Evolutionary conservation across 148 eudicot species (phyloP).

Genomic region (Mesembryanthemum crystallinum): DNA sequence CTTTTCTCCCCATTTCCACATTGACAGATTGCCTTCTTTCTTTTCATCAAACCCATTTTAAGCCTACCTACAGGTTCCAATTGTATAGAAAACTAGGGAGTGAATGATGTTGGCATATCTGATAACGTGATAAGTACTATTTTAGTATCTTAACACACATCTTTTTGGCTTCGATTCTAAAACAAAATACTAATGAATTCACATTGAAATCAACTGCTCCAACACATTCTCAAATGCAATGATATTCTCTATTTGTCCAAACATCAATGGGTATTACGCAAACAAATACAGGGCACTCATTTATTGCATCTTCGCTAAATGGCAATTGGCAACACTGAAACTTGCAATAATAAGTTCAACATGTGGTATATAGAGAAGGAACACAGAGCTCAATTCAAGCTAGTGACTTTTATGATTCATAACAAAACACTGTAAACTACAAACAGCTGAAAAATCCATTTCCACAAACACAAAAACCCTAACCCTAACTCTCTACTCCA

Average conservation of each 20-base stretch:
- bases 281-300: too few relatives aligned
- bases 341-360: too few relatives aligned
- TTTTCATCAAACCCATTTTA: background rate
- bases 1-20: background rate
- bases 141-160: background rate
- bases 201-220: background rate
- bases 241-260: too few relatives aligned
- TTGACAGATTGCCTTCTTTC: background rate
- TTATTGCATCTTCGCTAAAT: too few relatives aligned
- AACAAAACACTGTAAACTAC: background rate
- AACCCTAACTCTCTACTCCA: constrained; percentile 42
- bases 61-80: background rate
- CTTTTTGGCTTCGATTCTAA: background rate
- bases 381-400: background rate
- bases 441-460: too few relatives aligned
- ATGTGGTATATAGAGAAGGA: background rate
- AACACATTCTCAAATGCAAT: background rate
- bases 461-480: constrained; percentile 8
- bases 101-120: too few relatives aligned
- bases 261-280: too few relatives aligned
- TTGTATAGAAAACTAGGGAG: background rate
- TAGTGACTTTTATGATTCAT: background rate
- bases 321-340: too few relatives aligned
- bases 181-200: background rate
- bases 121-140: background rate